Conservation (phyloP, 371 early-diverging fungal species). For the Apophysomyces sp. region DNA sequence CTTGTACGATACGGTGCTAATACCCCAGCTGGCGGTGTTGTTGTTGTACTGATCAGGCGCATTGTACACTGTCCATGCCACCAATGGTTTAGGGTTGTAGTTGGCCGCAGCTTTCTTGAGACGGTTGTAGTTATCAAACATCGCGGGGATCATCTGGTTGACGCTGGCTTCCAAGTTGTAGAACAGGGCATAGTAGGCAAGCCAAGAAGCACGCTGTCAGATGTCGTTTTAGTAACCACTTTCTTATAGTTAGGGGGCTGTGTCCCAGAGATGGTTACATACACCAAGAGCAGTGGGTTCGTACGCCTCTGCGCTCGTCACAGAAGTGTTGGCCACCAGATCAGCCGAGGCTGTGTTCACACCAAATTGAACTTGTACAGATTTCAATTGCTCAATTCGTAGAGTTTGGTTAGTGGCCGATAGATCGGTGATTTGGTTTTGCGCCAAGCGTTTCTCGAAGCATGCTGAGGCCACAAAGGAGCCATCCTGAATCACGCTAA, state of each 20-base stretch:
- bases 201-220: constrained; percentile 71
- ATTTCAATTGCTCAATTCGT: constrained; percentile 34
- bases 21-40: constrained; percentile 64
- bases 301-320: constrained; percentile 26
- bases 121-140: constrained; percentile 69
- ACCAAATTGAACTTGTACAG: constrained; percentile 50
- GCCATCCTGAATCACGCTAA: constrained; percentile 56
- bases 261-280: no score
- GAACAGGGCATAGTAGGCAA: constrained; percentile 75
- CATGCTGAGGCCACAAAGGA: constrained; percentile 66
- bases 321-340: constrained; percentile 25
- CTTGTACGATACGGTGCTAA: constrained; percentile 64
- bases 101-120: constrained; percentile 50
- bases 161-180: constrained; percentile 70
- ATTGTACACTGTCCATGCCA: constrained; percentile 69
- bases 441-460: constrained; percentile 51
- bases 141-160: constrained; percentile 49
- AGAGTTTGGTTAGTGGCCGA: constrained; percentile 42
- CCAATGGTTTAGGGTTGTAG: constrained; percentile 53
- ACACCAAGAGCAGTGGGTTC: constrained; percentile 59
- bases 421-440: constrained; percentile 22
- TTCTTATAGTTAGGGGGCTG: no score
- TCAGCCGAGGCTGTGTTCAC: constrained; percentile 10
- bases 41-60: constrained; percentile 67
- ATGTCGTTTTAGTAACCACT: neutral